Percentiles rank a stretch among this genome's conserved stretches.
phyloP scores from a whole-genome alignment of 2,329 filamentous ascomycete genomes.

The Monosporascus sp. region DNA sequence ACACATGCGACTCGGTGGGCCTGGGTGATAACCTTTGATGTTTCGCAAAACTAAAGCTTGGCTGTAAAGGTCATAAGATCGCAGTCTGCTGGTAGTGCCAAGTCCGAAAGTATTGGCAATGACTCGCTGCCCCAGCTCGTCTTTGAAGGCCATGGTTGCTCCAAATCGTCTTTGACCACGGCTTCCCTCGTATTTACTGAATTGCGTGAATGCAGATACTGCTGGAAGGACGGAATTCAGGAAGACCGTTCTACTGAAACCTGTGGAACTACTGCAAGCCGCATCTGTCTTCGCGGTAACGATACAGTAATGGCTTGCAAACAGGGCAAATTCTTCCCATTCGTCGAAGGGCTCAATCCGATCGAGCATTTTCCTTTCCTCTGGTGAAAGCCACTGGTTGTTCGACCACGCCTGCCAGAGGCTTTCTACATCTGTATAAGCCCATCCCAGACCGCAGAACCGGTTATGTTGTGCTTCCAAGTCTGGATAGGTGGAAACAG shows the following conservation, averaged over 20 bases:
- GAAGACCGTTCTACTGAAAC: not conserved
- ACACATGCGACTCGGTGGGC: constrained; percentile 57
- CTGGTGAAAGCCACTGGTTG: constrained; percentile 54
- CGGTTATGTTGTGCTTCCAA: constrained; percentile 61
- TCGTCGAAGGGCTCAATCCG: constrained; percentile 82
- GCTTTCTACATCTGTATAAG: constrained; percentile 54
- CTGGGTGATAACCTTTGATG: constrained; percentile 20
- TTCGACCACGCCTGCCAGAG: constrained; percentile 82
- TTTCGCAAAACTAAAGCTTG: constrained; percentile 18
- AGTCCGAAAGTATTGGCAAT: constrained; percentile 41
- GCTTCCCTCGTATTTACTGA: constrained; percentile 31
- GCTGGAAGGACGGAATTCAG: constrained; percentile 2
- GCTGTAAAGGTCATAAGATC: constrained; percentile 47
- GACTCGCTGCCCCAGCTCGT: constrained; percentile 36
- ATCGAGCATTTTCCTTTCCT: constrained; percentile 60
- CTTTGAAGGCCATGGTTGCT: constrained; percentile 40
- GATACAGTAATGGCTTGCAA: constrained; percentile 78
- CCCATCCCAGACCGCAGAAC: constrained; percentile 67
- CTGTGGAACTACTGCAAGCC: not conserved
- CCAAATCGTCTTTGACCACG: constrained; percentile 56
- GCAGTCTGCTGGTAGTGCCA: constrained; percentile 38
- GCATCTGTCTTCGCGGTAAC: constrained; percentile 53
- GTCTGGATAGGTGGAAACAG: constrained; percentile 64
- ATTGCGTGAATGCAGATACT: constrained; percentile 17
- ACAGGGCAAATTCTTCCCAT: constrained; percentile 90